phyloP scores from a whole-genome alignment of 305 asterid genomes.

The Rubia peregrina region DNA sequence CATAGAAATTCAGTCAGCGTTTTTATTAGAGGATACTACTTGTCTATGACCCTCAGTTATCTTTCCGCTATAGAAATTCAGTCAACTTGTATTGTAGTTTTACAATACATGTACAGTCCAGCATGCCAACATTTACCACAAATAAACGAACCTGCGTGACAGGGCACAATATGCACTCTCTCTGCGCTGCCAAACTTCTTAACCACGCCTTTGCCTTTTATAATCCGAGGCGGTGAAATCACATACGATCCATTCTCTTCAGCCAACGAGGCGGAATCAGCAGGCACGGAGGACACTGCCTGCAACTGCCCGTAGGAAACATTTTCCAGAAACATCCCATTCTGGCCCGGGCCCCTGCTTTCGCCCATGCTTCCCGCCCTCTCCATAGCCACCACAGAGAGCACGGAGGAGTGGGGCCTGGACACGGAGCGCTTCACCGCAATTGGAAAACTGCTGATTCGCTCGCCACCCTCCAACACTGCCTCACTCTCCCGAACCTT shows the following conservation, averaged over 20 bases:
- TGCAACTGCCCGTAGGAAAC: conserved; percentile 89
- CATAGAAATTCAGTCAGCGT: background rate
- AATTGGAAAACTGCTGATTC: conserved; percentile 60
- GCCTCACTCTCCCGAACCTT: conserved; percentile 53
- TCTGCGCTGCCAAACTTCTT: conserved; percentile 76
- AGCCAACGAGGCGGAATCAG: conserved; percentile 44
- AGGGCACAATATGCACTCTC: conserved; percentile 74
- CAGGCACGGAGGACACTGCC: conserved; percentile 69
- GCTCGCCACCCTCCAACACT: conserved; percentile 43
- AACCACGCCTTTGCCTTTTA: conserved; percentile 61
- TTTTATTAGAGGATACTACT: background rate
- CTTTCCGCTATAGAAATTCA: background rate
- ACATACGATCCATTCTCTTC: conserved; percentile 66
- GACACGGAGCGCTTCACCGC: conserved; percentile 54
- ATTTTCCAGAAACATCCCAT: conserved; percentile 56
- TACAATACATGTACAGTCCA: background rate
- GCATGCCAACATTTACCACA: background rate
- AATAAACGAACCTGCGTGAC: conserved; percentile 66
- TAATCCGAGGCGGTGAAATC: conserved; percentile 65
- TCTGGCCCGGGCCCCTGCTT: conserved; percentile 42
- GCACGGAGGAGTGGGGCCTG: conserved; percentile 77
- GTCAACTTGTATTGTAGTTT: no score
- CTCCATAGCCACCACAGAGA: conserved; percentile 58
- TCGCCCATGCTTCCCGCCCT: conserved; percentile 53
- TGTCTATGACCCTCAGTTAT: background rate